These are phyloP conservation scores for Panicum miliaceum DNA, from an alignment of 176 grass and related monocot genomes.

Conservation along the genomic window DNA sequence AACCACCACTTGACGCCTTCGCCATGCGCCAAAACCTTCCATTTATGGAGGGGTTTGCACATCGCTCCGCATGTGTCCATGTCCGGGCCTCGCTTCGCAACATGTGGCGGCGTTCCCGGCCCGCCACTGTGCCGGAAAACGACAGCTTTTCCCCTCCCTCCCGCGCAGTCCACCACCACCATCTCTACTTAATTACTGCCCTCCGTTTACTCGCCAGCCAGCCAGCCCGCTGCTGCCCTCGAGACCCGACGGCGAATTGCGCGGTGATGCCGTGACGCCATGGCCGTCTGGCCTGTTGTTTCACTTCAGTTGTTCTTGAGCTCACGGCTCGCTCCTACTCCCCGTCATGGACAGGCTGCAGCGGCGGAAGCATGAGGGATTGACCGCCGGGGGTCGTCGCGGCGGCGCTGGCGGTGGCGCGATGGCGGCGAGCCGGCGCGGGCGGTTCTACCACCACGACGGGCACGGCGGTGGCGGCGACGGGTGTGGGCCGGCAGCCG, in stretches of 20 bases:
- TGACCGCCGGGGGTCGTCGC: slow-evolving; percentile 6
- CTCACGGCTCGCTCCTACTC: not conserved
- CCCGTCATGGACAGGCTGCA: slow-evolving; percentile 40
- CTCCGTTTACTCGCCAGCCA: not conserved
- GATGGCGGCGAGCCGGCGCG: slow-evolving; percentile 37
- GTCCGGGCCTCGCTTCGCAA: slow-evolving; percentile 23
- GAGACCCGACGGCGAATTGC: not conserved
- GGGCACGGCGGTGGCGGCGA: not conserved
- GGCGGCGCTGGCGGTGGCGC: not conserved
- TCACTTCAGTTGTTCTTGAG: not conserved
- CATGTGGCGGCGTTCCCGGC: slow-evolving; percentile 44
- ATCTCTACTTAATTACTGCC: not conserved
- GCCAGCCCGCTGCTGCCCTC: not conserved
- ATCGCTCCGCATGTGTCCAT: slow-evolving; percentile 31
- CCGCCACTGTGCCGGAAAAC: slow-evolving; percentile 36
- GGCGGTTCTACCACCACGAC: slow-evolving; percentile 22
- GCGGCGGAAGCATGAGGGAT: slow-evolving; percentile 4
- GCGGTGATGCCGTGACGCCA: slow-evolving; percentile 35
- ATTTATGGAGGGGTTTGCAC: slow-evolving; percentile 17
- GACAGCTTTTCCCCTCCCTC: not conserved
- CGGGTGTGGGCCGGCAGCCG: not conserved
- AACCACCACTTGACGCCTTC: not conserved
- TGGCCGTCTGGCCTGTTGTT: slow-evolving; percentile 3
- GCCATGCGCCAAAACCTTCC: slow-evolving; percentile 32
- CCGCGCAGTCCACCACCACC: not conserved